Evolutionary conservation across 2,329 filamentous ascomycete species (phyloP).

Genomic region (Hymenoscyphus linearis): DNA sequence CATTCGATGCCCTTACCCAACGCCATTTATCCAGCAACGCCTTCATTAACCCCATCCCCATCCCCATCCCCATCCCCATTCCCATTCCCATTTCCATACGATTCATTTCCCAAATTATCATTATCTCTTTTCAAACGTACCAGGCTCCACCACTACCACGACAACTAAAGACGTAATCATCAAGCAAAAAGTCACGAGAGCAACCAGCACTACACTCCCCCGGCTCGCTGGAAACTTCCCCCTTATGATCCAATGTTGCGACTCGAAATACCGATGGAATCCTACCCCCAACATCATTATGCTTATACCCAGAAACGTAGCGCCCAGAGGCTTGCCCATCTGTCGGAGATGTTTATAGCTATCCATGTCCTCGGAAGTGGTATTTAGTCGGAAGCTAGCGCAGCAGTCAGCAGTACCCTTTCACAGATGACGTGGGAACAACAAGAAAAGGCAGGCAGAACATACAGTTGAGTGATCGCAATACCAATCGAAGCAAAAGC

Average conservation of each 20-base stretch:
- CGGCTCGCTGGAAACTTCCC: constrained; percentile 77
- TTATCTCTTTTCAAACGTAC: constrained; percentile 21
- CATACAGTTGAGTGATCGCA: constrained; percentile 65
- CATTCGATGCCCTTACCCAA: neutral
- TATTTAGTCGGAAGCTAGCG: constrained; percentile 66
- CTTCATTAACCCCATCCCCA: neutral
- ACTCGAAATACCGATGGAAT: constrained; percentile 72
- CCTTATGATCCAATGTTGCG: constrained; percentile 72
- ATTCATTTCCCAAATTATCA: neutral
- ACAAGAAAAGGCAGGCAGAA: neutral
- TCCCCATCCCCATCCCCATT: neutral
- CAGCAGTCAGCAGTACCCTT: neutral
- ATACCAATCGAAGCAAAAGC: constrained; percentile 80
- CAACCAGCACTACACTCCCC: constrained; percentile 67
- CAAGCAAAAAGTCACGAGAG: constrained; percentile 57
- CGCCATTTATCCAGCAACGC: neutral
- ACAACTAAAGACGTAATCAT: constrained; percentile 57
- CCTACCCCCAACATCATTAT: constrained; percentile 71
- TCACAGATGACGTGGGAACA: no score
- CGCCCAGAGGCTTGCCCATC: constrained; percentile 68
- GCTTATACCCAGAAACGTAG: constrained; percentile 70
- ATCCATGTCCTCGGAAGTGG: constrained; percentile 37
- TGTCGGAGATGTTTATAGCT: constrained; percentile 45
- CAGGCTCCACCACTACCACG: constrained; percentile 49
- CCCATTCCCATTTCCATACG: neutral